phyloP scores from a whole-genome alignment of 2,329 filamentous ascomycete species.

The Ophioceras dolichostomum region DNA sequence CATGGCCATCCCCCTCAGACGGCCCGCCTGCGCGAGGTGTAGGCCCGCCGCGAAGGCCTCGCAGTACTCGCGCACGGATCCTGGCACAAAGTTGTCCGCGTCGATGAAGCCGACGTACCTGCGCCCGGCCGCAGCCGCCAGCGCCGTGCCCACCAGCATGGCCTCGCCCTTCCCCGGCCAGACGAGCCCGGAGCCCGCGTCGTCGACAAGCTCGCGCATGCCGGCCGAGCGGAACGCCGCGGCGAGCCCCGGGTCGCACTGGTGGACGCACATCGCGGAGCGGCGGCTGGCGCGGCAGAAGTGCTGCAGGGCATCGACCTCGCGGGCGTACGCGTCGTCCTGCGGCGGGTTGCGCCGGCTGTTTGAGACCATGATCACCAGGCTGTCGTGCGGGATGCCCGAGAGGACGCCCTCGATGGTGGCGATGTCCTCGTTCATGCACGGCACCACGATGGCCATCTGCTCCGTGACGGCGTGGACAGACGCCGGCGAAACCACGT shows the following conservation, averaged over 20 bases:
- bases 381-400: slow-evolving; percentile 15
- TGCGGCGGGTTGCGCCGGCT: slow-evolving; percentile 5
- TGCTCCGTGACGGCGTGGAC: slow-evolving; percentile 1
- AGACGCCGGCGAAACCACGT: not conserved
- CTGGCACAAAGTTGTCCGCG: slow-evolving; percentile 18
- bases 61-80: slow-evolving; percentile 19
- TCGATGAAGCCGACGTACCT: slow-evolving; percentile 20
- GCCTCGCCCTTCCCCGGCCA: slow-evolving; percentile 19
- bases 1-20: slow-evolving; percentile 11
- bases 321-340: slow-evolving; percentile 10
- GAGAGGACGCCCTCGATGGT: slow-evolving; percentile 15
- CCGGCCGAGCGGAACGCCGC: slow-evolving; percentile 11
- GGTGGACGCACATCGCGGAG: slow-evolving; percentile 14
- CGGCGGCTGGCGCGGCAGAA: slow-evolving; percentile 11
- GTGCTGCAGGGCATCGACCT: slow-evolving; percentile 9
- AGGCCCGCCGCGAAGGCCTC: slow-evolving; percentile 18
- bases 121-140: slow-evolving; percentile 11
- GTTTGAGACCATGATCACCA: slow-evolving; percentile 18
- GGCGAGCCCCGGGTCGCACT: slow-evolving; percentile 14
- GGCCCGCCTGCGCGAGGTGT: slow-evolving; percentile 9
- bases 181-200: slow-evolving; percentile 7
- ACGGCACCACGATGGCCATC: slow-evolving; percentile 18
- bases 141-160: slow-evolving; percentile 17
- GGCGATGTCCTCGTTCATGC: slow-evolving; percentile 15
- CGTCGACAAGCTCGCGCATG: slow-evolving; percentile 11